phyloP scores from a whole-genome alignment of 1,284 basidiomycete genomes.

The Psilocybe mexicana region DNA sequence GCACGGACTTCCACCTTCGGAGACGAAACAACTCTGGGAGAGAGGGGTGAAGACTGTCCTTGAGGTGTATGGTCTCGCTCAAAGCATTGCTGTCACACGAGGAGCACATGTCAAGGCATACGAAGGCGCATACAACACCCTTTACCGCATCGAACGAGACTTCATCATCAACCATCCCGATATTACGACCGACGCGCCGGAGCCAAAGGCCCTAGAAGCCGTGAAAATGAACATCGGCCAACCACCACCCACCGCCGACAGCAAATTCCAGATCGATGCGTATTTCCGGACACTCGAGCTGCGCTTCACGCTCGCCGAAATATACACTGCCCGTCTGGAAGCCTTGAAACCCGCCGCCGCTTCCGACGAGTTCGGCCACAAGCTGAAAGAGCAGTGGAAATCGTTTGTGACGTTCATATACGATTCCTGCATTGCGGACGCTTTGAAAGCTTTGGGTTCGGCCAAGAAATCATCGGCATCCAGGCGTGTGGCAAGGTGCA shows the following conservation, averaged over 20 bases:
- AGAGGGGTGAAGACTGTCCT: neutral
- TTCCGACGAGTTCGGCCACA: neutral
- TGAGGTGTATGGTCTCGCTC: neutral
- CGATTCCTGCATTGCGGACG: neutral
- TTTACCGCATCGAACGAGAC: neutral
- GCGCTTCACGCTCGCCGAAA: neutral
- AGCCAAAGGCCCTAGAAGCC: neutral
- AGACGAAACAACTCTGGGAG: neutral
- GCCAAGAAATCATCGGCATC: neutral
- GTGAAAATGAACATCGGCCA: neutral
- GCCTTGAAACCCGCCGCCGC: neutral
- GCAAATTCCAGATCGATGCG: neutral
- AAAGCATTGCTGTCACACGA: neutral
- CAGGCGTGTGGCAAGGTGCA: neutral
- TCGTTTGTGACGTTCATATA: neutral
- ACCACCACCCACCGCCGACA: neutral
- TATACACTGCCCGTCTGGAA: neutral
- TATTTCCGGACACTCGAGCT: neutral
- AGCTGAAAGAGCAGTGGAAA: neutral
- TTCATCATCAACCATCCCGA: neutral
- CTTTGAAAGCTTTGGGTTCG: neutral
- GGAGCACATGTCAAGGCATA: slow-evolving; percentile 1
- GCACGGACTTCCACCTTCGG: neutral
- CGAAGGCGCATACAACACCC: neutral
- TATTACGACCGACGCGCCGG: neutral